Conservation (phyloP, 1,139 yeast genomes). For the Debaryomyces singareniensis region DNA sequence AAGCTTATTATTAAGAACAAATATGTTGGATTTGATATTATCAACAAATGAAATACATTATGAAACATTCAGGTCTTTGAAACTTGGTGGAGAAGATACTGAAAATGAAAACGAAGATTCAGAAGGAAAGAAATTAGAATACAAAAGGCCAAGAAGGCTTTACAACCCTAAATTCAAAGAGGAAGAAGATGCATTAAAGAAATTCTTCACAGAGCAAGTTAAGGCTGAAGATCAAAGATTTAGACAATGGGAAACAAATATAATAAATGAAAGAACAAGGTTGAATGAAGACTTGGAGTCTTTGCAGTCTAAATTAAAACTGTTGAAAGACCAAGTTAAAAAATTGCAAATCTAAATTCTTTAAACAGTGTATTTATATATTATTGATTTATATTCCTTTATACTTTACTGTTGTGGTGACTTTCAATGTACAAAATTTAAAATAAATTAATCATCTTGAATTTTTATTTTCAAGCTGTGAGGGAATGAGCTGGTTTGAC, state of each 20-base stretch:
- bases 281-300: slow-evolving; percentile 91
- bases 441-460: too few relatives aligned
- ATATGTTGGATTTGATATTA: slow-evolving; percentile 82
- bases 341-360: slow-evolving; percentile 47
- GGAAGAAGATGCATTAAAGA: slow-evolving; percentile 91
- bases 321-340: slow-evolving; percentile 69
- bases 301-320: slow-evolving; percentile 67
- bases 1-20: slow-evolving; percentile 81
- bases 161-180: slow-evolving; percentile 93
- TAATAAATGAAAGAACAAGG: slow-evolving; percentile 89
- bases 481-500: too few relatives aligned
- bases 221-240: slow-evolving; percentile 95
- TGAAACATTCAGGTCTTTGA: slow-evolving; percentile 78
- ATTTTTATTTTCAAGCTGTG: too few relatives aligned
- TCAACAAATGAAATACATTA: slow-evolving; percentile 92
- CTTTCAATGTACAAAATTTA: too few relatives aligned
- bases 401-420: too few relatives aligned
- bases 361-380: too few relatives aligned
- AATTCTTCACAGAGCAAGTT: slow-evolving; percentile 96
- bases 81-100: slow-evolving; percentile 49
- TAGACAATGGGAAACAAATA: slow-evolving; percentile 97
- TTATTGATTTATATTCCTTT: too few relatives aligned
- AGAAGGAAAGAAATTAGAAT: slow-evolving; percentile 19
- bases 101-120: slow-evolving; percentile 24
- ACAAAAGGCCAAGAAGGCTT: slow-evolving; percentile 44